Base-by-base conservation (phyloP, 306 rosid genomes). In the Sphenostylis stenocarpa region DNA sequence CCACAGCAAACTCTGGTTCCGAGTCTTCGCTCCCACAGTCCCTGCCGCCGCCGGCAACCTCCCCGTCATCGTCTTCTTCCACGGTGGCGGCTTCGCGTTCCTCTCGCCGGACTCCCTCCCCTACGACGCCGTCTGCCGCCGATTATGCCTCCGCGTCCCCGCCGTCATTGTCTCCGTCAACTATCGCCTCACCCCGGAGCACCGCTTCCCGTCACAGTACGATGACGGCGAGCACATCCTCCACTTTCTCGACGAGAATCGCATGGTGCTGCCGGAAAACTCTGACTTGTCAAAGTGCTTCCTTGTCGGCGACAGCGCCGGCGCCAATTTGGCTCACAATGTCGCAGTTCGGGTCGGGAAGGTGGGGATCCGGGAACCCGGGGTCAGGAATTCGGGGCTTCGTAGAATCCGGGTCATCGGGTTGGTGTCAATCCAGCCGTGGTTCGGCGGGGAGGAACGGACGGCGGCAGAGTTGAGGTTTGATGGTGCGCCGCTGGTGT, bases 231-330 rank as follows among this genome's bases (percentile, higher is more conserved):
- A 86, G 47, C 85, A 82, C 49, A 84, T 85, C 31, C 62, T 91
- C 7, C 17, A 64, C 0, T 88, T 76, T 43, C 81, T 91, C 43
- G 87, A 88, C 49, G 75, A 39, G 9, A 73, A 63, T 8, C 52
- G 16, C 38, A 10, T 33, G 45, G 53, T 9, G 0, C 47, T 91
- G 38, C 96, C 97, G 3, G 24, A 29, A 1, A 34, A 4, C 1
- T 94, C 94, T 38, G 96, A 88, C 53, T 5, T 84, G 44, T 75
- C 94, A 0, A 81, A 75, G 3, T 80, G 87, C 57, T 90, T 91
- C 60, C 61, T 94, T 0, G 88, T 86, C 0, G 98, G 98, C 0
- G 97, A 94, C 44, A 91, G 96, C 79, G 94, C 98, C 6, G 98
- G 96, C 0, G 97, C 84, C 7, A 94, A 91, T 53, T 1, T 94